Percentiles rank a stretch among this genome's conserved stretches.
Evolutionary conservation across 2,329 filamentous ascomycete species (phyloP).

Genomic region (Fusarium mundagurra): DNA sequence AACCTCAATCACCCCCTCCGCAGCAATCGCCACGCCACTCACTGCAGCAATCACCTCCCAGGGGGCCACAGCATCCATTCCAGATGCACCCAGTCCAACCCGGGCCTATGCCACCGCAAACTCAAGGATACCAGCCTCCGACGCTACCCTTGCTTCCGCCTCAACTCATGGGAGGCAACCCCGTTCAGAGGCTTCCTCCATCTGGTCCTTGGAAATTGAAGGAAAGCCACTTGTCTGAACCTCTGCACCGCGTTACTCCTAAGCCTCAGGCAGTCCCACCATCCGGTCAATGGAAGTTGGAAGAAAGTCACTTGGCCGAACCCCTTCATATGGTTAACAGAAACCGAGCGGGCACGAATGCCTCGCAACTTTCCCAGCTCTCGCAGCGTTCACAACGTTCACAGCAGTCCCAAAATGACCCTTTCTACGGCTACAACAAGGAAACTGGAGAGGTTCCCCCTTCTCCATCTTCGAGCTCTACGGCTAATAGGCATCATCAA

Average conservation of each 20-base stretch:
- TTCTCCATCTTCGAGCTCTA: conserved; percentile 16
- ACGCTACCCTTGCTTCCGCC: conserved; percentile 39
- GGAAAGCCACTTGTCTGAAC: conserved; percentile 64
- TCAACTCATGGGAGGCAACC: conserved; percentile 45
- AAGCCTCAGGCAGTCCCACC: conserved; percentile 52
- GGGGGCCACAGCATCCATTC: conserved; percentile 29
- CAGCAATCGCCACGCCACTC: conserved; percentile 9
- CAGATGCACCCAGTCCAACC: conserved; percentile 32
- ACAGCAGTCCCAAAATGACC: conserved; percentile 44
- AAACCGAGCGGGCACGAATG: conserved; percentile 47
- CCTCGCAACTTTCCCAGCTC: conserved; percentile 19
- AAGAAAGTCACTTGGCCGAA: conserved; percentile 63
- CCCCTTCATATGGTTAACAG: conserved; percentile 54
- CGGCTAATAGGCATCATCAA: conserved; percentile 29
- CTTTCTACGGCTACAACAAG: conserved; percentile 51
- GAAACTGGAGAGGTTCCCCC: conserved; percentile 56
- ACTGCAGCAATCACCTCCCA: conserved; percentile 11
- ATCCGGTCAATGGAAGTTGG: conserved; percentile 59
- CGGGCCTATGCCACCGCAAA: conserved; percentile 16
- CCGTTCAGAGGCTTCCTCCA: conserved; percentile 54
- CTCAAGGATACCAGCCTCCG: conserved; percentile 12
- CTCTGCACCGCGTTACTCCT: conserved; percentile 50
- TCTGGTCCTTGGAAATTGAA: conserved; percentile 63
- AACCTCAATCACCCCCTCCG: conserved; percentile 7
- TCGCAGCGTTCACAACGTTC: conserved; percentile 38